Percentiles rank a stretch among this genome's conserved stretches.
These are phyloP conservation scores for Phytophthora podocarpi DNA, from an alignment of 352 stramenopile species.

Conservation along the genomic window DNA sequence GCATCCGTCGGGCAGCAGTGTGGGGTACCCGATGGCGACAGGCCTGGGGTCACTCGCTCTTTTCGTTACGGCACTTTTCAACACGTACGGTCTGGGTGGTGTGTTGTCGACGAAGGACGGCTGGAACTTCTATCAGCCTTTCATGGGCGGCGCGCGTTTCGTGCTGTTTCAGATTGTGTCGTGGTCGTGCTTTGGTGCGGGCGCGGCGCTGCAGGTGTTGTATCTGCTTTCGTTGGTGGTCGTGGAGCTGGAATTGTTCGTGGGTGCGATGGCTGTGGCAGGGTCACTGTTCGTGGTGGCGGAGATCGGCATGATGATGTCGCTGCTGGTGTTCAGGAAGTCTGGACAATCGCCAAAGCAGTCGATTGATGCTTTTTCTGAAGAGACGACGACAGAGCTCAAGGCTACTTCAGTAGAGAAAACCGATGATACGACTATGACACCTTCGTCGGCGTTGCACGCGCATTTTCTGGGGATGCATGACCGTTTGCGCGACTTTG, in stretches of 20 bases:
- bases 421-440: background rate
- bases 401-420: background rate
- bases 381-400: background rate
- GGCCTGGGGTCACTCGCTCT: slow-evolving; percentile 68
- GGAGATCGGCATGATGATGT: slow-evolving; percentile 86
- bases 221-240: slow-evolving; percentile 82
- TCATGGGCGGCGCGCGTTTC: slow-evolving; percentile 75
- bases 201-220: slow-evolving; percentile 69
- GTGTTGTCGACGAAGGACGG: slow-evolving; percentile 72
- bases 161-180: slow-evolving; percentile 79
- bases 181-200: slow-evolving; percentile 79
- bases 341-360: slow-evolving; percentile 1
- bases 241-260: slow-evolving; percentile 81
- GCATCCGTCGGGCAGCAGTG: slow-evolving; percentile 37
- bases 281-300: slow-evolving; percentile 67
- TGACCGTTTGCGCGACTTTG: slow-evolving; percentile 45
- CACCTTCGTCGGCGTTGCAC: slow-evolving; percentile 8
- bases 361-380: background rate
- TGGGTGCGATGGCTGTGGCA: slow-evolving; percentile 71
- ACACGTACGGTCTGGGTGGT: slow-evolving; percentile 83
- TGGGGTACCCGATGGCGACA: slow-evolving; percentile 56
- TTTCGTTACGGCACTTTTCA: slow-evolving; percentile 78
- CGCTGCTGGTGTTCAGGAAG: slow-evolving; percentile 66
- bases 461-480: slow-evolving; percentile 20
- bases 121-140: slow-evolving; percentile 87